Conservation (phyloP, 352 stramenopile genomes). For the Blastocystis sp. region DNA sequence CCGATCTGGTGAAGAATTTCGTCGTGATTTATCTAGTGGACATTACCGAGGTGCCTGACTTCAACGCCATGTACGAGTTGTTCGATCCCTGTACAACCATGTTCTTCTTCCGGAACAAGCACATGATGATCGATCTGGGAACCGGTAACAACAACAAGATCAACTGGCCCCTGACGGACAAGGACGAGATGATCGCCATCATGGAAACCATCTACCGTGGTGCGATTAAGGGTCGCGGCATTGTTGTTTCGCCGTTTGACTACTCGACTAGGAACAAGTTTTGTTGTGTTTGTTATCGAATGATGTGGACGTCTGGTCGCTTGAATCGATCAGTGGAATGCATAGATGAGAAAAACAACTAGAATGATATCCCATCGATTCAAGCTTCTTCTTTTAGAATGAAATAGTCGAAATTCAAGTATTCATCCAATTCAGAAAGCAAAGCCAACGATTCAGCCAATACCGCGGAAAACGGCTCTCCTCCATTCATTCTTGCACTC, state of each 20-base stretch:
- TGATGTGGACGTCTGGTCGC: no score
- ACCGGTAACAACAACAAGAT: conserved; percentile 99
- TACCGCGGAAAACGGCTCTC: no score
- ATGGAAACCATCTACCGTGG: conserved; percentile 95
- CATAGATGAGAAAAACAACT: no score
- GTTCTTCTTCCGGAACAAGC: conserved; percentile 99
- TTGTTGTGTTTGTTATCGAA: no score
- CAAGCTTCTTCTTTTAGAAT: no score
- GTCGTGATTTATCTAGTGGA: conserved; percentile 90
- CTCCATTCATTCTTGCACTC: no score
- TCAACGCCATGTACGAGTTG: conserved; percentile 99
- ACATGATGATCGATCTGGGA: conserved; percentile 99
- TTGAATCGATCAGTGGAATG: no score
- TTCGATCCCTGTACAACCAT: conserved; percentile 92
- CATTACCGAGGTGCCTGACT: conserved; percentile 87
- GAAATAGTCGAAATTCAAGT: no score
- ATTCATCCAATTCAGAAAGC: no score
- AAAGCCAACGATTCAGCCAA: no score
- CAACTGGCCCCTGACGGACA: conserved; percentile 89
- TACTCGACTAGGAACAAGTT: conserved; percentile 97
- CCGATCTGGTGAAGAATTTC: conserved; percentile 98
- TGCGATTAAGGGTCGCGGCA: conserved; percentile 84
- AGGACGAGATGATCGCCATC: conserved; percentile 96
- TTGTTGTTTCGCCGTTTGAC: conserved; percentile 95
- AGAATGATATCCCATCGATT: no score